phyloP scores from a whole-genome alignment of 768 basidiomycete species.

The Rhizopogon vulgaris region DNA sequence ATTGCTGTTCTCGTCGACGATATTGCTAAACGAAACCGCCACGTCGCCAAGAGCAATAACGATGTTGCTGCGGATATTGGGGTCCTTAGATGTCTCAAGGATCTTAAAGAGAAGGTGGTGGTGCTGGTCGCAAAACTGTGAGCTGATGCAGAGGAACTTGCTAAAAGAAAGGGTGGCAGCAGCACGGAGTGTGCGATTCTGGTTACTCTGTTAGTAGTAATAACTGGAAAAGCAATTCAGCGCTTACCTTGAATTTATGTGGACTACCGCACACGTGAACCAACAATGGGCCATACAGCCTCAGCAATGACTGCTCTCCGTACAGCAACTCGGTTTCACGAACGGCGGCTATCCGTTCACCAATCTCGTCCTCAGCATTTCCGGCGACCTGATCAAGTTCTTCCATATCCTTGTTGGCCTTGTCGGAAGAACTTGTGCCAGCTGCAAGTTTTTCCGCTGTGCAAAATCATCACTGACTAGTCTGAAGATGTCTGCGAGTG shows the following conservation, averaged over 20 bases:
- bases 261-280: slow-evolving; percentile 89
- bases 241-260: slow-evolving; percentile 78
- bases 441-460: slow-evolving; percentile 57
- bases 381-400: slow-evolving; percentile 97
- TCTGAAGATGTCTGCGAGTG: not conserved
- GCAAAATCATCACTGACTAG: not conserved
- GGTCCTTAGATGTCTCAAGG: slow-evolving; percentile 84
- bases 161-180: slow-evolving; percentile 86
- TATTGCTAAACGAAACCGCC: slow-evolving; percentile 94
- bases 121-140: slow-evolving; percentile 88
- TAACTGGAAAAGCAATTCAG: not conserved
- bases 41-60: slow-evolving; percentile 98
- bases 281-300: slow-evolving; percentile 84
- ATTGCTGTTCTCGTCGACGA: slow-evolving; percentile 96
- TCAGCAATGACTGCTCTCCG: slow-evolving; percentile 73
- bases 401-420: slow-evolving; percentile 56
- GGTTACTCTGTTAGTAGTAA: slow-evolving; percentile 7
- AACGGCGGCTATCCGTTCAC: slow-evolving; percentile 79
- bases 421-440: slow-evolving; percentile 29
- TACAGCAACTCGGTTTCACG: slow-evolving; percentile 86
- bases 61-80: slow-evolving; percentile 90
- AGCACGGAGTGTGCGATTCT: slow-evolving; percentile 85
- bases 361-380: slow-evolving; percentile 97
- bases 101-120: slow-evolving; percentile 89
- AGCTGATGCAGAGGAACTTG: slow-evolving; percentile 95